phyloP scores from a whole-genome alignment of 805 yeast species.

The Candida nitratophila region DNA sequence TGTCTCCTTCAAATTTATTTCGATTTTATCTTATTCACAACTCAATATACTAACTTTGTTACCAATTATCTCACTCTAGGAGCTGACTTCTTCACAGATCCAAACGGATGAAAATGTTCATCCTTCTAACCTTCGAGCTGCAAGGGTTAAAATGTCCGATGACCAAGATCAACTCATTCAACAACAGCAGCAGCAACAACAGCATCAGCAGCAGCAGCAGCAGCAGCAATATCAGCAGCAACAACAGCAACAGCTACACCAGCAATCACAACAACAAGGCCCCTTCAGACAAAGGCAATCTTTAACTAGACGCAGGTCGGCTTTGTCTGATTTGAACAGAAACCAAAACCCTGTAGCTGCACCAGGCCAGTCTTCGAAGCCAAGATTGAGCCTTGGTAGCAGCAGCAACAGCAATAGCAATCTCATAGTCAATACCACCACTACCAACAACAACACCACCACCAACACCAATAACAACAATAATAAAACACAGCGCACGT shows the following conservation, averaged over 20 bases:
- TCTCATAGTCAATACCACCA: slow-evolving; percentile 6
- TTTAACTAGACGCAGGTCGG: slow-evolving; percentile 18
- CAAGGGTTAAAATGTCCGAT: background rate
- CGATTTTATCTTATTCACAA: too few relatives aligned
- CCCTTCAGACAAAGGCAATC: slow-evolving; percentile 10
- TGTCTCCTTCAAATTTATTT: background rate
- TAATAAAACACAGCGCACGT: background rate
- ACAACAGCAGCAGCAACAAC: background rate
- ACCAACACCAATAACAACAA: slow-evolving; percentile 1
- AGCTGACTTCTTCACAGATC: slow-evolving; percentile 13
- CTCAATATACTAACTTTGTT: background rate
- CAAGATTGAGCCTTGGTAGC: slow-evolving; percentile 12
- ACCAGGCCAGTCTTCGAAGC: slow-evolving; percentile 10
- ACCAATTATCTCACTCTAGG: background rate
- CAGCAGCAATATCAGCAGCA: slow-evolving; percentile 1
- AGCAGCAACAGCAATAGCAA: slow-evolving; percentile 1
- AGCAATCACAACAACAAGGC: slow-evolving; percentile 2
- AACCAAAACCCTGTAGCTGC: background rate
- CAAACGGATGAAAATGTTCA: slow-evolving; percentile 24
- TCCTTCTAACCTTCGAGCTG: background rate
- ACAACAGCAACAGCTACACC: slow-evolving; percentile 1
- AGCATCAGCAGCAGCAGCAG: slow-evolving; percentile 7
- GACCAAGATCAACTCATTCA: background rate
- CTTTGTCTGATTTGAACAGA: slow-evolving; percentile 21
- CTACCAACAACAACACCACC: slow-evolving; percentile 5